Evolutionary conservation across 1,284 basidiomycete species (phyloP), one percentile per base, ranked within the genome.

Genomic region (Inonotus hispidus): DNA sequence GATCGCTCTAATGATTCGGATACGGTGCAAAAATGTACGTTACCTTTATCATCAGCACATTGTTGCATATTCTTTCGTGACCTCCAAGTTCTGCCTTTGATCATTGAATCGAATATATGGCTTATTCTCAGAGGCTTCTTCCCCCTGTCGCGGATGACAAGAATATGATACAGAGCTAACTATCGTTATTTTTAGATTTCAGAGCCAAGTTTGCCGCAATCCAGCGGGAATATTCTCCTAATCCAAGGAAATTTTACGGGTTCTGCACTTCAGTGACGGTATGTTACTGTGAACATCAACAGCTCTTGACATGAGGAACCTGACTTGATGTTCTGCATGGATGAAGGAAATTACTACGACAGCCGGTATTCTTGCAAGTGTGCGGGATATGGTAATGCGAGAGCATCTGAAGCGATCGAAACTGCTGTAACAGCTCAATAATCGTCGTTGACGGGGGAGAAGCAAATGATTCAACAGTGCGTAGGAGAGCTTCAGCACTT

Each of bases 211-310:
- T 68, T 55, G 63, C 59, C 29, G 67, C 66, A 2, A 65, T 68
- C 38, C 66, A 68, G 39, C 59, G 63, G n/a, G 62, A 64, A 41
- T 64, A 66, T 47, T 66, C 66, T 29, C 63, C 67, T 6, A 63
- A 61, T 19, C 62, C 63, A 19, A 55, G 65, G 43, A 89, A 88
- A 68, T 91, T 90, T 66, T 91, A 91, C 68, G 85, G 85, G 2
- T 90, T 89, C 69, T 86, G 83, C 66, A 91, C 89, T 16, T 88
- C 85, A 19, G 87, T 91, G 38, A 91, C 88, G 57, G 85, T 87
- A 65, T 55, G 80, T 68, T 49, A 23, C 35, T 27, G 16, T 47
- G 11, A 50, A 43, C 43, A 3, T 49, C 25, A 10, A 29, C 13
- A 41, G 11, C 14, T 38, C 53, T 8, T 16, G 37, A 16, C 13